Base-by-base conservation (phyloP, 2,329 filamentous ascomycete genomes). In the Dactylonectria estremocensis region DNA sequence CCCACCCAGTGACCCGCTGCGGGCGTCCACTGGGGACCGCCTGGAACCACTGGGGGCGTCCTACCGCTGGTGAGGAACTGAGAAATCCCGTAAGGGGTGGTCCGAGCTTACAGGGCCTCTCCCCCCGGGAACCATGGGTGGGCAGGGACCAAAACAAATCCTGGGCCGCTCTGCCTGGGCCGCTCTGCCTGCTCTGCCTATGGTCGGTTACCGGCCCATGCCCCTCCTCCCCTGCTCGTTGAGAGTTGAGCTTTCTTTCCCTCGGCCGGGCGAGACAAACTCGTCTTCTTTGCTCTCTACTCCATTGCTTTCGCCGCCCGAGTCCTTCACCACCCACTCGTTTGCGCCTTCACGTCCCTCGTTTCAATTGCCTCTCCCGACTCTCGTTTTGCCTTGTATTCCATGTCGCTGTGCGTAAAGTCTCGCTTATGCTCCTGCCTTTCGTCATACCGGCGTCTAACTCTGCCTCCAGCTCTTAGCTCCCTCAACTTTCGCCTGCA, bases 101-200 rank as follows among this genome's bases (percentile, higher is more conserved):
- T 45, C 73, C 61, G 13, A 67, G 66, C 60, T 63, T 55, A 55
- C 63, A 69, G 57, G 64, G 55, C 55, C 70, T 74, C 70, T 69
- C 48, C 70, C 74, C 70, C 70, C 48, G 71, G 62, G 64, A 71
- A 74, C 68, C 63, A 40, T 53, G 55, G 49, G 49, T 53, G 64
- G 70, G 64, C 66, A 68, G 60, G 60, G 64, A 72, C 61, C 68
- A 72, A 53, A 73, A 69, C 58, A 74, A 73, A 72, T 61, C 68
- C 64, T 64, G 61, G 45, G 24, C 24, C 7, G 24, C 24, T 28
- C 24, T 28, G 24, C 24, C n/a, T 22, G n/a, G n/a, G n/a, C n/a
- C n/a, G n/a, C n/a, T 14, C 53, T 37, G 22, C 54, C 20, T 24
- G n/a, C 54, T n/a, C 24, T 35, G 61, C 35, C 48, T 52, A 33